Evolutionary conservation across 345 rosid species (phyloP).

Genomic region (Citrus mangshanensis): DNA sequence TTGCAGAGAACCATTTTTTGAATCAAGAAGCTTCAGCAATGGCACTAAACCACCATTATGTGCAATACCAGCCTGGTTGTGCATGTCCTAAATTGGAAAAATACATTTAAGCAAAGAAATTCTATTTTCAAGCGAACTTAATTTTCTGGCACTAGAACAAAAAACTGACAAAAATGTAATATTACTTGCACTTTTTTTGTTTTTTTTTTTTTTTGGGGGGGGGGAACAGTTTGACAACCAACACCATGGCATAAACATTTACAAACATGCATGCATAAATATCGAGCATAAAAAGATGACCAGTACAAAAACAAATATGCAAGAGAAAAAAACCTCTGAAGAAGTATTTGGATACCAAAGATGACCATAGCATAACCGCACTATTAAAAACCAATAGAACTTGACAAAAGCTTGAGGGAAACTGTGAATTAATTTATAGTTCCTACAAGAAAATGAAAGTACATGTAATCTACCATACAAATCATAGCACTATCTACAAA

Average conservation of each 20-base stretch:
- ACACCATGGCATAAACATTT: not conserved
- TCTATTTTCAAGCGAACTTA: not conserved
- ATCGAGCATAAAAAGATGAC: not conserved
- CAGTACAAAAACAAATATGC: not conserved
- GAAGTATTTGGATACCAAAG: not conserved
- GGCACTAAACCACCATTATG: constrained; percentile 92
- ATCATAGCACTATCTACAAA: not conserved
- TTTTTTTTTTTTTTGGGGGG: too few species aligned
- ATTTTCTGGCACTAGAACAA: not conserved
- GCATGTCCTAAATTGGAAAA: constrained; percentile 61
- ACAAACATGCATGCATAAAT: not conserved
- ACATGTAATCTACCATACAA: not conserved
- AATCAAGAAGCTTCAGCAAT: constrained; percentile 89
- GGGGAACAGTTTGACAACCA: not conserved
- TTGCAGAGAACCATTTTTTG: constrained; percentile 95
- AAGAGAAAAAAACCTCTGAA: not conserved
- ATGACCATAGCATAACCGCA: not conserved
- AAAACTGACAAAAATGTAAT: not conserved
- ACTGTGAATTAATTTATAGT: not conserved
- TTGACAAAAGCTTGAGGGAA: not conserved
- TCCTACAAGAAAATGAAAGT: not conserved
- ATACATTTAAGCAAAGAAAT: not conserved
- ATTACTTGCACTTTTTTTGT: not conserved
- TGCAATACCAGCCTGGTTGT: constrained; percentile 97
- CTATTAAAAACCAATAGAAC: not conserved